Evolutionary conservation across 2,329 filamentous ascomycete species (phyloP), one percentile per base, ranked within the genome.

Genomic region (Aspergillus udagawae): DNA sequence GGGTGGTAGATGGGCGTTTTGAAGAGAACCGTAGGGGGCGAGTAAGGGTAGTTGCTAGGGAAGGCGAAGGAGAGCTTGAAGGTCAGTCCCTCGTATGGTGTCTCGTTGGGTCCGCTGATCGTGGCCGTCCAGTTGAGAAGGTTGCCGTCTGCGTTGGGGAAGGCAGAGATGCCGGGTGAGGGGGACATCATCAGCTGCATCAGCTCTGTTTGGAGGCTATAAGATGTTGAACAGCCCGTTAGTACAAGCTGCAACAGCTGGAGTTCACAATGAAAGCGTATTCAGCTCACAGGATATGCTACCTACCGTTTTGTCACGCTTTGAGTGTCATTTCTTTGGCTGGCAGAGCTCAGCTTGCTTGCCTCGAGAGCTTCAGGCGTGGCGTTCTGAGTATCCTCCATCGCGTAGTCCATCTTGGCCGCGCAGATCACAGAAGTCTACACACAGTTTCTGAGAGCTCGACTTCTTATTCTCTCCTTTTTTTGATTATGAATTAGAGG

Each of bases 1-100:
- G 94, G 94, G 76, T 99, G 94, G 82, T 97, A 99, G 77, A 99
- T 97, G 41, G 94, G 94, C 6, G 95, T 99, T 81, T 92, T 96
- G 86, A 97, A 99, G 58, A 96, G 83, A 20, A 99, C 94, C 2
- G 89, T 91, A 0, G 94, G 94, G 23, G 94, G 86, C 1, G 88
- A 85, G 75, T 97, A 97, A 9, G 94, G 94, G 73, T 99, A 99
- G 79, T 93, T 96, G 67, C 84, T 81, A 8, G 93, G 92, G 77
- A 97, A 99, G 50, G 86, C 83, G 73, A 99, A 93, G 65, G 87
- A 89, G 65, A 99, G 89, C 81, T 97, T 97, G 79, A 99, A 89
- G 50, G 86, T 90, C 54, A 97, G 84, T 63, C 86, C 86, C 41
- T 90, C 87, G 76, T 99, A 99, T 54, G 92, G 93, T 0, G 94